Percentiles rank a stretch among this genome's conserved stretches.
Evolutionary conservation across 495 filamentous ascomycete species (phyloP).

Genomic region (Hypoxylon lienhwacheense): DNA sequence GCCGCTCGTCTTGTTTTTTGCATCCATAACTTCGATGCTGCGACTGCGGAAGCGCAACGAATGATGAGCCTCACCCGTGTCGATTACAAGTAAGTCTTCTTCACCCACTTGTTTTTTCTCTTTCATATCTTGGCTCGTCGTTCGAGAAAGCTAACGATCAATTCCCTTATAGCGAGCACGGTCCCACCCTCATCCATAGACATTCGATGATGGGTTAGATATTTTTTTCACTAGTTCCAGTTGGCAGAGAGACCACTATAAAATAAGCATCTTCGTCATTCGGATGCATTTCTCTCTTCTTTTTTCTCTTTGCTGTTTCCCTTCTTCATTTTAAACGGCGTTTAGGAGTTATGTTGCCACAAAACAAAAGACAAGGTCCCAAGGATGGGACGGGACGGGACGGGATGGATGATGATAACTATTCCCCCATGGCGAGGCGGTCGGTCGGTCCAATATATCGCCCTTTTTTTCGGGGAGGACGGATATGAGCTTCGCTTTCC

Average conservation of each 20-base stretch:
- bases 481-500: too few species aligned
- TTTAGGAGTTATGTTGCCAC: too few species aligned
- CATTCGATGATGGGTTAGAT: slow-evolving; percentile 45
- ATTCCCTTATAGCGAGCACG: slow-evolving; percentile 42
- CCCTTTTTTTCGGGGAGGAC: too few species aligned
- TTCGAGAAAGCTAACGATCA: slow-evolving; percentile 19
- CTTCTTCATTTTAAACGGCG: too few species aligned
- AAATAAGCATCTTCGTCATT: too few species aligned
- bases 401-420: too few species aligned
- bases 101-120: not conserved
- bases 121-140: not conserved
- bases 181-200: slow-evolving; percentile 46
- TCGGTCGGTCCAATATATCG: too few species aligned
- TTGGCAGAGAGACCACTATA: not conserved
- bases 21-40: slow-evolving; percentile 51
- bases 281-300: too few species aligned
- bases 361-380: too few species aligned
- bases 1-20: slow-evolving; percentile 73
- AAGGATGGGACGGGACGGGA: too few species aligned
- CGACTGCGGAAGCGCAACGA: slow-evolving; percentile 44
- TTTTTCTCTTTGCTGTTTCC: too few species aligned
- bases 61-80: slow-evolving; percentile 50
- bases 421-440: too few species aligned
- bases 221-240: not conserved
- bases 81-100: slow-evolving; percentile 52